Base-by-base conservation (phyloP, 2,329 filamentous ascomycete species). In the Colletotrichum salicis region DNA sequence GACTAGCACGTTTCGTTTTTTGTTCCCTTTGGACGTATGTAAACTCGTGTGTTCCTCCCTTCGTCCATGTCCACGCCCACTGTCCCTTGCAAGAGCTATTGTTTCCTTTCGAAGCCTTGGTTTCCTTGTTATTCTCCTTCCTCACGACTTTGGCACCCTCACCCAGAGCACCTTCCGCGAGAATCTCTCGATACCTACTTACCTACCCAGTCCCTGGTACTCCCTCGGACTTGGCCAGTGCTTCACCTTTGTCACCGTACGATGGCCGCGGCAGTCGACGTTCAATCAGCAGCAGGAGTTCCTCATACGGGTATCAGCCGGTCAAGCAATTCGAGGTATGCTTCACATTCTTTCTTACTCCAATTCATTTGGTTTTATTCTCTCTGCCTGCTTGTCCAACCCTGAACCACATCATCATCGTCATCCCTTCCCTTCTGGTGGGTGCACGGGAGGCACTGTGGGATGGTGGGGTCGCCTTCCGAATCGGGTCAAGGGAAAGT, bases 181-280 rank as follows among this genome's bases (percentile, higher is more conserved):
- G 15, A 6, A 22, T 4, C n/a, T n/a, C 24, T 27, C 5, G 29
- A 19, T 27, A 15, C 27, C 19, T 29, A 15, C 27, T 12, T 29
- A 29, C 27, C 27, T 4, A 10, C 37, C 37, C n/a, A 15, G 24
- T 29, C 27, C 57, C 57, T 35, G 45, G 55, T 29, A 64, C 37
- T 45, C 22, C 60, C 59, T 29, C 15, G 33, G 55, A 41, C 48
- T 19, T 56, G 24, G 10, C 31, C 65, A 54, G 45, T n/a, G 48
- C 0, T 64, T 45, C 55, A 41, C 37, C 10, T 27, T 27, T 27
- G 24, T 27, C 24, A 2, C 4, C 22, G 35, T 57, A 72, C 60
- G 48, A 72, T 72, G 70, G 70, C 66, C 31, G 66, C 70, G 35
- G 65, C 60, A 52, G 60, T 72, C n/a, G 55, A 29, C 29, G 37